phyloP scores from a whole-genome alignment of 2,329 filamentous ascomycete genomes.

The Anisogramma anomala region DNA sequence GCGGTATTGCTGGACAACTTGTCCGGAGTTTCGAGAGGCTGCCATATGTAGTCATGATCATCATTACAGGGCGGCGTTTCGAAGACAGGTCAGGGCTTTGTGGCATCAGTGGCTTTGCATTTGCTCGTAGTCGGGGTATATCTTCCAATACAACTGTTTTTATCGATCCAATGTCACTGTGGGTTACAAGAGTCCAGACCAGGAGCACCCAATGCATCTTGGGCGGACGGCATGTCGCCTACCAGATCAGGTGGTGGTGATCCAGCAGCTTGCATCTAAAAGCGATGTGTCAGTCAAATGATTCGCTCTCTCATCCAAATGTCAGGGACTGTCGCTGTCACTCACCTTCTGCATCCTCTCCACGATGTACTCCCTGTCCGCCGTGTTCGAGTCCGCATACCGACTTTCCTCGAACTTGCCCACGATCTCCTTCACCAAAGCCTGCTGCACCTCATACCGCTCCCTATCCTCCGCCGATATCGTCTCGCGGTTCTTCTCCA shows the following conservation, averaged over 20 bases:
- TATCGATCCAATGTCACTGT: slow-evolving; percentile 32
- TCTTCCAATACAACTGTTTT: not conserved
- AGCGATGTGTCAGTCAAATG: slow-evolving; percentile 6
- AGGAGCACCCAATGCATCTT: slow-evolving; percentile 53
- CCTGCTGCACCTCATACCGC: slow-evolving; percentile 71
- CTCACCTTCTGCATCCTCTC: slow-evolving; percentile 94
- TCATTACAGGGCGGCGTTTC: slow-evolving; percentile 4
- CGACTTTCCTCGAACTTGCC: slow-evolving; percentile 70
- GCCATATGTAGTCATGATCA: not conserved
- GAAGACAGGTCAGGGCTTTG: not conserved
- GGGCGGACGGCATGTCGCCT: slow-evolving; percentile 75
- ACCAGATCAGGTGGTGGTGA: slow-evolving; percentile 85
- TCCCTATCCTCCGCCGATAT: slow-evolving; percentile 61
- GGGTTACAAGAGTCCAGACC: slow-evolving; percentile 49
- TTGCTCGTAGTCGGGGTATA: slow-evolving; percentile 16
- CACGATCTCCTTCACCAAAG: slow-evolving; percentile 75
- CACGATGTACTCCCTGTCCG: slow-evolving; percentile 84
- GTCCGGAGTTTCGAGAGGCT: not conserved
- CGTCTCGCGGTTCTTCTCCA: slow-evolving; percentile 60
- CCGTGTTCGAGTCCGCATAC: slow-evolving; percentile 71
- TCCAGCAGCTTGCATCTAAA: slow-evolving; percentile 90
- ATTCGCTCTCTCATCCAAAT: no score
- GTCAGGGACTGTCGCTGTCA: no score
- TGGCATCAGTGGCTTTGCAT: slow-evolving; percentile 13
- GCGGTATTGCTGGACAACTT: not conserved